Percentiles rank a stretch among this genome's conserved stretches.
Conservation (phyloP, 2,329 filamentous ascomycete genomes). For the Nothophaeocryptopus gaeumannii region DNA sequence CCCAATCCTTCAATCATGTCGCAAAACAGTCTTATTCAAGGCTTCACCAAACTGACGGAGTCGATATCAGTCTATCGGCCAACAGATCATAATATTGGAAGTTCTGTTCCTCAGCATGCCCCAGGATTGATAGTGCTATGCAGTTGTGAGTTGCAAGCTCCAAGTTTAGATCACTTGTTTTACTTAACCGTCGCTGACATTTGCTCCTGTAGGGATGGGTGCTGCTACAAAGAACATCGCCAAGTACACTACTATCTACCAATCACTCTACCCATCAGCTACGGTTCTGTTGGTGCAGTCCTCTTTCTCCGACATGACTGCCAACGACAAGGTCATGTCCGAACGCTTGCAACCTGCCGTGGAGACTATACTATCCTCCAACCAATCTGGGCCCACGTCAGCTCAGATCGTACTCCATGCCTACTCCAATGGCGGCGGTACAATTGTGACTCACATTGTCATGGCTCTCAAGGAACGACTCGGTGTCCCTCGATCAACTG, state of each 20-base stretch:
- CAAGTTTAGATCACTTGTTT: too few species aligned
- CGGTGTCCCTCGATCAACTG: not conserved
- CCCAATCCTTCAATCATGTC: too few species aligned
- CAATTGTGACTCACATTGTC: constrained; percentile 26
- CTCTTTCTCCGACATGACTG: constrained; percentile 20
- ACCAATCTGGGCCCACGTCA: not conserved
- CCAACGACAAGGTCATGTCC: constrained; percentile 8
- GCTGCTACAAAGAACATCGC: constrained; percentile 32
- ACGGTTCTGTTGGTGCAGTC: constrained; percentile 33
- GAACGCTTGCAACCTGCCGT: not conserved
- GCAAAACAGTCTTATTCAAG: not conserved
- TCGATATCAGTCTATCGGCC: constrained; percentile 10
- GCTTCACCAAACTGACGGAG: constrained; percentile 9
- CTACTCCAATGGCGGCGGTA: constrained; percentile 37
- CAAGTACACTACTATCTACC: constrained; percentile 34
- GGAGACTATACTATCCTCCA: not conserved
- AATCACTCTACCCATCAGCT: constrained; percentile 26
- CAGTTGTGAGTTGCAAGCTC: not conserved
- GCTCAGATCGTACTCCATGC: constrained; percentile 29
- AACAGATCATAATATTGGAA: too few species aligned
- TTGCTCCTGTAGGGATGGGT: constrained; percentile 32
- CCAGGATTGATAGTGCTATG: constrained; percentile 12
- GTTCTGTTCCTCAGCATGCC: not conserved
- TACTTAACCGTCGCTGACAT: constrained; percentile 34
- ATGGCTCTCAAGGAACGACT: constrained; percentile 1